A percentile compares a stretch with the other conserved stretches of the same genome.
Conservation (phyloP, 441 rosid genomes). For the Metrosideros polymorpha region DNA sequence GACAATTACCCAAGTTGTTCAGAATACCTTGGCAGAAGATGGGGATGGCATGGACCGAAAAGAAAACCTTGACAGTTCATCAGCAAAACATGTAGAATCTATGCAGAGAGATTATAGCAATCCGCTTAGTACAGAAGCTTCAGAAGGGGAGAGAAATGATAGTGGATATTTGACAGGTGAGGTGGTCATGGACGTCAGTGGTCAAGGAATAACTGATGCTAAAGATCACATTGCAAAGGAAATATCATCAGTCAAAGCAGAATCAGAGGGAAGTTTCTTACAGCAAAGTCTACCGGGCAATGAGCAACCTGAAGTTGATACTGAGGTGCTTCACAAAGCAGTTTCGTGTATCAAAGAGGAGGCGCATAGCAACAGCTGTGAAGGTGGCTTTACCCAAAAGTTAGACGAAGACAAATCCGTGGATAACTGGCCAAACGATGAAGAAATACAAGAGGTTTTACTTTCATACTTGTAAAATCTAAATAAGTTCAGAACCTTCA, state of each 20-base stretch:
- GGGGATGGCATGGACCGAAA: not conserved
- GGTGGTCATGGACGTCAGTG: not conserved
- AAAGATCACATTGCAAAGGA: not conserved
- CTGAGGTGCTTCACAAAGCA: constrained; percentile 3
- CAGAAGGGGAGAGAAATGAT: not conserved
- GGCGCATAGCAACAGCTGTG: not conserved
- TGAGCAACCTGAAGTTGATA: constrained; percentile 8
- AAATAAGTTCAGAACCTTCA: not conserved
- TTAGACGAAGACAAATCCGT: constrained; percentile 2
- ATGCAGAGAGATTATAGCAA: not conserved
- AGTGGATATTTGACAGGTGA: not conserved
- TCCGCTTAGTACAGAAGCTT: not conserved
- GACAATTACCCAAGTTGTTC: constrained; percentile 2
- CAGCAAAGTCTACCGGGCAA: constrained; percentile 10
- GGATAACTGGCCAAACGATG: not conserved
- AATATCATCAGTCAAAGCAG: not conserved
- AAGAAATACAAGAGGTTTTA: constrained; percentile 1
- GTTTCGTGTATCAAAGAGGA: constrained; percentile 1
- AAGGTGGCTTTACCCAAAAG: constrained; percentile 6
- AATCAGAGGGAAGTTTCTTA: not conserved
- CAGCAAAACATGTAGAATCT: constrained; percentile 1
- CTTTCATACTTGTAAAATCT: not conserved
- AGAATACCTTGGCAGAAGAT: not conserved
- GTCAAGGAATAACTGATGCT: not conserved
- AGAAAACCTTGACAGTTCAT: constrained; percentile 1